Conservation (phyloP, 805 yeast species). For the Candida dendrica region DNA sequence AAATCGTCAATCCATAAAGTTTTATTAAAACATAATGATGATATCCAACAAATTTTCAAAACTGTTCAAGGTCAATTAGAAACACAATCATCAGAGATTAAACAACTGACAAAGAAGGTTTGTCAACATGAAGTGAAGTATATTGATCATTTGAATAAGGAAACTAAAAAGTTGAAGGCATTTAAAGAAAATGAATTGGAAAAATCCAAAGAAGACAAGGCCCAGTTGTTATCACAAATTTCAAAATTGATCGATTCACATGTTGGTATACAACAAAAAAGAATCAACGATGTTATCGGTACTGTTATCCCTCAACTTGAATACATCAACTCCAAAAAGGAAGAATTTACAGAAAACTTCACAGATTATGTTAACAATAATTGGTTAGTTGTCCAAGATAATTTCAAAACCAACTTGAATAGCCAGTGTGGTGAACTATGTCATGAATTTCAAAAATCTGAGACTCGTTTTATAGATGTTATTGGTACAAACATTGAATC, state of each 20-base stretch:
- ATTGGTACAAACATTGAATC: slow-evolving; percentile 13
- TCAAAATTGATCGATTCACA: slow-evolving; percentile 5
- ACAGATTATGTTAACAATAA: slow-evolving; percentile 6
- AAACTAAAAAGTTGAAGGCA: slow-evolving; percentile 1
- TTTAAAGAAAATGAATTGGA: slow-evolving; percentile 7
- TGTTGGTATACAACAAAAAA: slow-evolving; percentile 3
- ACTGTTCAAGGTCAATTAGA: slow-evolving; percentile 11
- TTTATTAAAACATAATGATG: background rate
- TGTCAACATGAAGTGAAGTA: slow-evolving; percentile 10
- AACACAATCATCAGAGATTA: slow-evolving; percentile 13
- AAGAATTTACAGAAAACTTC: slow-evolving; percentile 7
- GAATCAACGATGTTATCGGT: slow-evolving; percentile 3
- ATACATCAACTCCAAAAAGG: slow-evolving; percentile 6
- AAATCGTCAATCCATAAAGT: background rate
- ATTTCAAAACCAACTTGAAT: slow-evolving; percentile 2
- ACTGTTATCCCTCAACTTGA: slow-evolving; percentile 6
- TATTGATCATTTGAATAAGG: slow-evolving; percentile 4
- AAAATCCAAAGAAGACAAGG: slow-evolving; percentile 3
- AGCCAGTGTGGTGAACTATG: slow-evolving; percentile 3
- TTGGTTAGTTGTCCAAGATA: slow-evolving; percentile 11
- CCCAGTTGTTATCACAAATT: slow-evolving; percentile 7
- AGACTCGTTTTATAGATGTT: background rate
- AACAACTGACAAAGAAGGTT: slow-evolving; percentile 8
- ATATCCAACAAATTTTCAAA: slow-evolving; percentile 1
- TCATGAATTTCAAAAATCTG: background rate